phyloP scores from a whole-genome alignment of 1,139 yeast genomes.

The Debaryomyces sp. region DNA sequence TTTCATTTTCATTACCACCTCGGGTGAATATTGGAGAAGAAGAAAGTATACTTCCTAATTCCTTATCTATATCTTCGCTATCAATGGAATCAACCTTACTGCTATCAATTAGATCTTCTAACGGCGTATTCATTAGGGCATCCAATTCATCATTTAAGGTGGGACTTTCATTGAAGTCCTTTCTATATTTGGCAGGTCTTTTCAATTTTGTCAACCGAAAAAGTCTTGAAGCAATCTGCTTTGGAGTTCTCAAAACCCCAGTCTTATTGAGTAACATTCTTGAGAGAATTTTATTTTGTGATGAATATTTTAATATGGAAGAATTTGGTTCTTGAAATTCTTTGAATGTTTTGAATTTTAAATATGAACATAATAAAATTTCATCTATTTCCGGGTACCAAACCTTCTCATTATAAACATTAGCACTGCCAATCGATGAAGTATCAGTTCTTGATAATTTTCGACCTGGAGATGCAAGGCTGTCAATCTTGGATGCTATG shows the following conservation, averaged over 20 bases:
- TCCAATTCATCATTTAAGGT: slow-evolving; percentile 23
- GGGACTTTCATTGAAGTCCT: slow-evolving; percentile 4
- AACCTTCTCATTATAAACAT: slow-evolving; percentile 25
- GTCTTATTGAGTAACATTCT: slow-evolving; percentile 44
- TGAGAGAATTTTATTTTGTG: slow-evolving; percentile 46
- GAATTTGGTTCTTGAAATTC: slow-evolving; percentile 29
- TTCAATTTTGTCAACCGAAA: slow-evolving; percentile 27
- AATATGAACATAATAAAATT: slow-evolving; percentile 36
- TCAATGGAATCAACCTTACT: slow-evolving; percentile 19
- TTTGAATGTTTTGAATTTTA: slow-evolving; percentile 39
- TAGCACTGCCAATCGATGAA: slow-evolving; percentile 12
- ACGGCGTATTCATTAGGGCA: slow-evolving; percentile 28
- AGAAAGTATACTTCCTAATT: slow-evolving; percentile 27
- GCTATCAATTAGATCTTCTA: slow-evolving; percentile 24
- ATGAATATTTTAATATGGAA: slow-evolving; percentile 33
- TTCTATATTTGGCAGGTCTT: slow-evolving; percentile 14
- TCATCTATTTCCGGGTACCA: slow-evolving; percentile 46
- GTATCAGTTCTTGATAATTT: slow-evolving; percentile 14
- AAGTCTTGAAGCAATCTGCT: slow-evolving; percentile 43
- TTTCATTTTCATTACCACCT: slow-evolving; percentile 18
- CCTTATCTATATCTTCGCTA: slow-evolving; percentile 26
- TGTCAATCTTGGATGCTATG: slow-evolving; percentile 42
- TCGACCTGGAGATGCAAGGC: slow-evolving; percentile 37
- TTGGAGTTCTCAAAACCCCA: slow-evolving; percentile 39
- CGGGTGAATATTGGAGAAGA: slow-evolving; percentile 21